Evolutionary conservation across 805 yeast genomes (phyloP).

Genomic region (Nakazawaea anatomiae): DNA sequence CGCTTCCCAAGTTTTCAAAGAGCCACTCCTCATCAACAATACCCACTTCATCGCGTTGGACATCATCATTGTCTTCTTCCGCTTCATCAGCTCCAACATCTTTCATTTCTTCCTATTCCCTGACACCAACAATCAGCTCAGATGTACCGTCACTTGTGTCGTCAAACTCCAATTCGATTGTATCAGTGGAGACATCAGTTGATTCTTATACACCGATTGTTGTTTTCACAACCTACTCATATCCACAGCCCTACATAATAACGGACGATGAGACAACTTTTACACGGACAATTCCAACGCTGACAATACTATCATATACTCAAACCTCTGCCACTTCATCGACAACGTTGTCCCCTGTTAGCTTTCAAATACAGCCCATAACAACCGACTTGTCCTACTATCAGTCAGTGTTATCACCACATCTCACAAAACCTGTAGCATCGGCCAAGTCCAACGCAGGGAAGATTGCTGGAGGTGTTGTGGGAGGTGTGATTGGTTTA

Average conservation of each 20-base stretch:
- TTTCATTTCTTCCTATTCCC: background rate
- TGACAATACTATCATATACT: constrained; percentile 7
- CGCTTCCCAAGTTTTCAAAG: too few relatives aligned
- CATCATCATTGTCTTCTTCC: too few relatives aligned
- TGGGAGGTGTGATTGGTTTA: constrained; percentile 33
- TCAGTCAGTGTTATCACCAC: constrained; percentile 3
- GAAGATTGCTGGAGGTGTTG: constrained; percentile 39
- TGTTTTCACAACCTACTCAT: background rate
- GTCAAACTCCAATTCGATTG: too few relatives aligned
- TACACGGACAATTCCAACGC: constrained; percentile 8
- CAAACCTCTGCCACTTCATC: background rate
- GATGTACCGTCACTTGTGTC: too few relatives aligned
- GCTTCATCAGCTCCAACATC: too few relatives aligned
- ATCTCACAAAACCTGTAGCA: constrained; percentile 3
- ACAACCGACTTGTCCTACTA: constrained; percentile 8
- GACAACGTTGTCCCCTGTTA: background rate
- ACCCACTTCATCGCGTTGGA: too few relatives aligned
- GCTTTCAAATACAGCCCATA: constrained; percentile 7
- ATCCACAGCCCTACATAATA: constrained; percentile 9
- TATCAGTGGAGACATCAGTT: too few relatives aligned
- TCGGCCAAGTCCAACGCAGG: constrained; percentile 23
- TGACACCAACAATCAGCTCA: background rate
- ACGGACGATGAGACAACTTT: constrained; percentile 11
- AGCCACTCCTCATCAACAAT: too few relatives aligned
- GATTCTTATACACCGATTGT: constrained; percentile 8